phyloP scores from a whole-genome alignment of 257 asterid species.

The Hygrophila difformis region DNA sequence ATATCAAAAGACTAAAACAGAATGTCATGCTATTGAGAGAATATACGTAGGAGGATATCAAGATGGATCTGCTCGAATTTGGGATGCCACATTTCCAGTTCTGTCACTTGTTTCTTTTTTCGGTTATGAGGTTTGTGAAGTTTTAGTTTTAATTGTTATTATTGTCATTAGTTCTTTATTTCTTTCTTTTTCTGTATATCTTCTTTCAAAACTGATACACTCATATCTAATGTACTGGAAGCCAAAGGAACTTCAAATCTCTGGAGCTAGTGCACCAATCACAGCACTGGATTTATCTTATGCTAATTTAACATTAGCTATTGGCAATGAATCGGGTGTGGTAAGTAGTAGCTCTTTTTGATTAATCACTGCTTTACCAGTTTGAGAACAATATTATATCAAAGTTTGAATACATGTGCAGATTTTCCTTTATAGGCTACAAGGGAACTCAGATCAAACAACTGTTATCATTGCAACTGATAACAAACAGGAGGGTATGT shows the following conservation, averaged over 20 bases:
- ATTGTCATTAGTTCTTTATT: not conserved
- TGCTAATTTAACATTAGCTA: conserved; percentile 51
- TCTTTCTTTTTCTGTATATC: conserved; percentile 6
- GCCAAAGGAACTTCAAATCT: conserved; percentile 44
- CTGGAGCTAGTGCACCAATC: conserved; percentile 50
- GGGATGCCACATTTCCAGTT: conserved; percentile 84
- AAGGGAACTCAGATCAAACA: conserved; percentile 35
- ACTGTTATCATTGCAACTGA: conserved; percentile 41
- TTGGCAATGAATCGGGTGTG: conserved; percentile 79
- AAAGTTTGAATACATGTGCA: conserved; percentile 18
- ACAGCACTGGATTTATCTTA: conserved; percentile 68
- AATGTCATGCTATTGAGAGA: conserved; percentile 41
- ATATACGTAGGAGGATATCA: conserved; percentile 83
- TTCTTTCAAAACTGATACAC: conserved; percentile 7
- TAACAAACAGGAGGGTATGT: conserved; percentile 47
- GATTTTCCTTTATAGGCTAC: conserved; percentile 57
- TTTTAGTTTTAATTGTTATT: conserved; percentile 13
- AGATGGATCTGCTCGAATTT: conserved; percentile 79
- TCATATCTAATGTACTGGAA: conserved; percentile 24
- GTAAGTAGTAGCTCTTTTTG: conserved; percentile 35
- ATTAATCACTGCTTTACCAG: conserved; percentile 12
- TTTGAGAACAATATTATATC: conserved; percentile 2
- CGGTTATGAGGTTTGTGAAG: conserved; percentile 49
- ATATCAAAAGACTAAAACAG: conserved; percentile 36
- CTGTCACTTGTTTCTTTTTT: conserved; percentile 52